Conservation (phyloP, 1,284 basidiomycete species). For the Anthracocystis walkeri region DNA sequence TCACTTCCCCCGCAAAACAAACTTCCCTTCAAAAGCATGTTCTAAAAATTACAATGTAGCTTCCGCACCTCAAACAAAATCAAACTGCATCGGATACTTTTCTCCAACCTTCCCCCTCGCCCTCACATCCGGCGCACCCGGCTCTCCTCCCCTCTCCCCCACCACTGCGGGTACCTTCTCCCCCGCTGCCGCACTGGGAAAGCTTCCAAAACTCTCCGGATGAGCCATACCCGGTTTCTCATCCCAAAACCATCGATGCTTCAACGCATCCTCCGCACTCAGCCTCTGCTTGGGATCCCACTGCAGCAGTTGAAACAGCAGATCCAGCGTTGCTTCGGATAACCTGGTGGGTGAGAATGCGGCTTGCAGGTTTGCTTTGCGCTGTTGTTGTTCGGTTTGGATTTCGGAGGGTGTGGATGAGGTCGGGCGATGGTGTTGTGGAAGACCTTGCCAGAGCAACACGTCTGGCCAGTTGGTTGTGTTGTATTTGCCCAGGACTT, state of each 20-base stretch:
- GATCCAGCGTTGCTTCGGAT: conserved; percentile 78
- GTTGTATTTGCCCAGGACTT: conserved; percentile 88
- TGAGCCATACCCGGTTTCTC: conserved; percentile 96
- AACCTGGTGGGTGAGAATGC: conserved; percentile 75
- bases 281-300: conserved; percentile 90
- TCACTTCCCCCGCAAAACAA: too few species aligned
- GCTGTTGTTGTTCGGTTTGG: conserved; percentile 23
- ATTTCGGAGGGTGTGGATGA: background rate
- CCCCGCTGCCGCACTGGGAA: conserved; percentile 95
- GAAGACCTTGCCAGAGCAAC: conserved; percentile 75
- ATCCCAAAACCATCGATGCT: conserved; percentile 86
- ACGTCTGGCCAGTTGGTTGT: conserved; percentile 88
- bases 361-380: conserved; percentile 73
- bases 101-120: background rate
- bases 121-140: conserved; percentile 13
- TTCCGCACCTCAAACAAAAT: conserved; percentile 11
- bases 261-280: conserved; percentile 85
- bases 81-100: conserved; percentile 37
- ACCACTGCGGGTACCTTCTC: conserved; percentile 74
- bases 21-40: too few species aligned
- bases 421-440: conserved; percentile 24
- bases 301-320: conserved; percentile 83
- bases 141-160: background rate
- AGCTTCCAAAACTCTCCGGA: conserved; percentile 95
- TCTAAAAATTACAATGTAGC: background rate